A percentile compares a stretch with the other conserved stretches of the same genome.
Evolutionary conservation across 2,329 filamentous ascomycete species (phyloP).

Genomic region (Amesomyces nigricolor): DNA sequence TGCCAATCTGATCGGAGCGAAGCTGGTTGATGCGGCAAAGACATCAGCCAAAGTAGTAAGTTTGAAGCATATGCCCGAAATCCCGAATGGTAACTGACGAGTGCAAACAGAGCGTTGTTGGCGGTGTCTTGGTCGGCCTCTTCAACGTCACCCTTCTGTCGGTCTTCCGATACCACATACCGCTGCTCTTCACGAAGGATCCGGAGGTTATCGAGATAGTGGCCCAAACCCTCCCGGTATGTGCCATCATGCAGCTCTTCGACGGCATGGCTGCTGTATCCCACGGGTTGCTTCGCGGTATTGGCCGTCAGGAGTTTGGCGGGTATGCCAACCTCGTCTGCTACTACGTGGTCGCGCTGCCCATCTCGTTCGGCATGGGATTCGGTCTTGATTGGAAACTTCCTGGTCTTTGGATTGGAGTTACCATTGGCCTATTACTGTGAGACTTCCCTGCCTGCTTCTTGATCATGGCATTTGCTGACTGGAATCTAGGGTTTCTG

Average conservation of each 20-base stretch:
- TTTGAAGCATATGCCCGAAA: constrained; percentile 13
- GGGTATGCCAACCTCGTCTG: constrained; percentile 81
- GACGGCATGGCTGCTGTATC: constrained; percentile 74
- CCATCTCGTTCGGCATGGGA: constrained; percentile 70
- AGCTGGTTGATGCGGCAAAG: constrained; percentile 72
- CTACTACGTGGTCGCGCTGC: constrained; percentile 83
- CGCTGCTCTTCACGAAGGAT: constrained; percentile 72
- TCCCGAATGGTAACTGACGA: background rate
- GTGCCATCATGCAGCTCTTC: constrained; percentile 84
- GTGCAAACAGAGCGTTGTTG: constrained; percentile 48
- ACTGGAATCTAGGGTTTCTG: constrained; percentile 39
- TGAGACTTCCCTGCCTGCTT: constrained; percentile 33
- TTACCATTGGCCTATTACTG: constrained; percentile 65
- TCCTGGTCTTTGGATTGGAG: constrained; percentile 74
- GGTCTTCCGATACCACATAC: constrained; percentile 65
- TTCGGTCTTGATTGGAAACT: constrained; percentile 76
- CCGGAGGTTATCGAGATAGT: constrained; percentile 63
- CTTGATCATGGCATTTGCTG: constrained; percentile 7
- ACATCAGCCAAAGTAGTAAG: constrained; percentile 69
- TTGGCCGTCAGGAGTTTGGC: constrained; percentile 84
- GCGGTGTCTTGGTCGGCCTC: constrained; percentile 65
- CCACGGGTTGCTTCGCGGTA: constrained; percentile 78
- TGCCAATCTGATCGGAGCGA: constrained; percentile 87
- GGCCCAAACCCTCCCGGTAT: constrained; percentile 67
- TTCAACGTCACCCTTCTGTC: constrained; percentile 70